These are phyloP conservation scores for Camelina hispida DNA, from an alignment of 345 rosid species.

Conservation along the genomic window DNA sequence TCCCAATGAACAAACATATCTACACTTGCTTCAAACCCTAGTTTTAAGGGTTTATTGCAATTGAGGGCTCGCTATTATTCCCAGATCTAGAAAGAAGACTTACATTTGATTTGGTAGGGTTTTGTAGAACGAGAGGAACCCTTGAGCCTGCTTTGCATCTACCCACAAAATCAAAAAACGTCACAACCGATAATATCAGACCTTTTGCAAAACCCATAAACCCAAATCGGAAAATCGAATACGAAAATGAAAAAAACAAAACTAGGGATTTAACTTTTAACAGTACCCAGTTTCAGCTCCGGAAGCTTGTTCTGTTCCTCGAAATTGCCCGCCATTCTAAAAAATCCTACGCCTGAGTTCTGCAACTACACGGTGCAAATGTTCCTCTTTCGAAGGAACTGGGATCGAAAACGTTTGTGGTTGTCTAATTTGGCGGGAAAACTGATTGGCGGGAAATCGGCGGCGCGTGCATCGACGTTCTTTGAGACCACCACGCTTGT, in stretches of 20 bases:
- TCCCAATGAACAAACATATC: not conserved
- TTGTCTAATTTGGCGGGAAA: slow-evolving; percentile 69
- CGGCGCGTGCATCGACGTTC: slow-evolving; percentile 39
- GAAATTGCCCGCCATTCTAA: slow-evolving; percentile 54
- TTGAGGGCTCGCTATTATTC: not conserved
- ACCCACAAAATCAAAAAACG: not conserved
- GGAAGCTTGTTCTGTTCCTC: slow-evolving; percentile 82
- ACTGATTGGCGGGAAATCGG: slow-evolving; percentile 41
- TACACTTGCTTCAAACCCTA: slow-evolving; percentile 22
- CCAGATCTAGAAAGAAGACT: slow-evolving; percentile 40
- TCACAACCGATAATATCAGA: slow-evolving; percentile 11
- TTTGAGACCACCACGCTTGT: slow-evolving; percentile 13
- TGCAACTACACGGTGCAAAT: not conserved
- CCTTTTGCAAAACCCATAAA: slow-evolving; percentile 40
- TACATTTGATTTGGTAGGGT: slow-evolving; percentile 83
- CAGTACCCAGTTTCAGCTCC: slow-evolving; percentile 84
- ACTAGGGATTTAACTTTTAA: slow-evolving; percentile 45
- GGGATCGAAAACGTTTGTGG: slow-evolving; percentile 20
- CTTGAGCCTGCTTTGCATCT: slow-evolving; percentile 98
- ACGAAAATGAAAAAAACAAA: not conserved
- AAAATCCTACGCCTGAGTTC: not conserved
- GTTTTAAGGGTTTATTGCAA: not conserved
- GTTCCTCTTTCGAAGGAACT: not conserved
- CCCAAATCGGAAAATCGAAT: slow-evolving; percentile 2
- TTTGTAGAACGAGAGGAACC: slow-evolving; percentile 95